A percentile compares a stretch with the other conserved stretches of the same genome.
phyloP scores from a whole-genome alignment of 352 stramenopile genomes.

The Phytophthora sp. region DNA sequence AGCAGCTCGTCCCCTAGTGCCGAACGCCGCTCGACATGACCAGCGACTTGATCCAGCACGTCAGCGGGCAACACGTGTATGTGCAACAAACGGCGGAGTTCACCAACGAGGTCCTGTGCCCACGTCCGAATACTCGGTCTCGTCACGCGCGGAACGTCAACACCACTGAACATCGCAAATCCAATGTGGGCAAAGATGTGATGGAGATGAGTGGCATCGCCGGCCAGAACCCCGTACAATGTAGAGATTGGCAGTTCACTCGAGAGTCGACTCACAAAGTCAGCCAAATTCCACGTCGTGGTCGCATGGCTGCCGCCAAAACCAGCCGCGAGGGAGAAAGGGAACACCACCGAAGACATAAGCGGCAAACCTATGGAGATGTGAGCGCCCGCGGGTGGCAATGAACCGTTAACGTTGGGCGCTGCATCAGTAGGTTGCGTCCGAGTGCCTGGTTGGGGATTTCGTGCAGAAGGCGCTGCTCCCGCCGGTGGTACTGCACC shows the following conservation, averaged over 20 bases:
- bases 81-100: conserved; percentile 54
- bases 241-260: conserved; percentile 54
- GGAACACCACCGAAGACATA: conserved; percentile 60
- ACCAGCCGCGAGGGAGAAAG: conserved; percentile 51
- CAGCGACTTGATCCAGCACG: conserved; percentile 42
- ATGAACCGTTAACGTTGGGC: background rate
- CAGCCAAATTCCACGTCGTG: conserved; percentile 68
- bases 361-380: conserved; percentile 49
- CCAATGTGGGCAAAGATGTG: conserved; percentile 63
- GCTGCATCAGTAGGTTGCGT: background rate
- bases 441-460: conserved; percentile 3
- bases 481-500: background rate
- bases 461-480: conserved; percentile 6
- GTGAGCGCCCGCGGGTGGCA: conserved; percentile 20
- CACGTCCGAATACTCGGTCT: conserved; percentile 62
- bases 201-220: conserved; percentile 56
- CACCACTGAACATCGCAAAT: conserved; percentile 61
- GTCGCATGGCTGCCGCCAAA: conserved; percentile 44
- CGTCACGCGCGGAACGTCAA: conserved; percentile 67
- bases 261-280: conserved; percentile 54
- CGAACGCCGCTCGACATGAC: conserved; percentile 27
- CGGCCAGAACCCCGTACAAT: conserved; percentile 60
- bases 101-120: conserved; percentile 50
- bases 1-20: conserved; percentile 55
- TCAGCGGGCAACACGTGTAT: conserved; percentile 40